Base-by-base conservation (phyloP, 257 asterid genomes). In the Verbascum thapsus region DNA sequence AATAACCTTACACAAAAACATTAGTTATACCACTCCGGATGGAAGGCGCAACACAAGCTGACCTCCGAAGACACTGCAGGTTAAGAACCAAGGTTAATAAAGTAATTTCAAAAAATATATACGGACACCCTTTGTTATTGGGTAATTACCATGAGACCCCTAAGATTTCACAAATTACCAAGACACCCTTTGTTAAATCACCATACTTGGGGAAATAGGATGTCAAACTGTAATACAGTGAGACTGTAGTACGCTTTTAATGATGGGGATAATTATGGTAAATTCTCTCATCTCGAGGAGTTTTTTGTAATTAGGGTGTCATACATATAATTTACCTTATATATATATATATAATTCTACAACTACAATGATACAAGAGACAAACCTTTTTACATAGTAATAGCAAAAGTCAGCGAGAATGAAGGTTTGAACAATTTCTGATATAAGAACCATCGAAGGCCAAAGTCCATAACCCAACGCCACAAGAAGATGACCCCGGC, bases 11-110 rank as follows among this genome's bases (percentile, higher is more conserved):
- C 23, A 10, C 18, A 26, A 12, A 32, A 7, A 6, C 30, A 8
- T 38, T 54, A 41, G 64, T 79, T 74, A 83, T 63, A 86, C 95
- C 47, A 86, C 95, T 8, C 95, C 90, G n/a, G 90, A 86, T 16
- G 95, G 95, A 73, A 86, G 90, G 80, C 95, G 86, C 73, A 86
- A 61, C 40, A 81, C 84, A 1, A 86, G 90, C 77, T 86, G 88
- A 50, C 95, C 95, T 66, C 90, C 95, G 1, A 83, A 86, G 52
- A 86, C 90, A 69, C 95, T 86, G 90, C 78, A 67, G 54, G 20
- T 30, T 53, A 20, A 47, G 50, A 54, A 61, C 12, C 6, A n/a
- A 15, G 35, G 53, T 74, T 49, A 20, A 40, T 70, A 35, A 52
- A 49, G 22, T 12, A 11, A 52, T 35, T 58, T 18, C 61, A 41